A percentile compares a stretch with the other conserved stretches of the same genome.
Evolutionary conservation across 1,139 yeast species (phyloP).

Genomic region (Kurtzmaniella natalensis): DNA sequence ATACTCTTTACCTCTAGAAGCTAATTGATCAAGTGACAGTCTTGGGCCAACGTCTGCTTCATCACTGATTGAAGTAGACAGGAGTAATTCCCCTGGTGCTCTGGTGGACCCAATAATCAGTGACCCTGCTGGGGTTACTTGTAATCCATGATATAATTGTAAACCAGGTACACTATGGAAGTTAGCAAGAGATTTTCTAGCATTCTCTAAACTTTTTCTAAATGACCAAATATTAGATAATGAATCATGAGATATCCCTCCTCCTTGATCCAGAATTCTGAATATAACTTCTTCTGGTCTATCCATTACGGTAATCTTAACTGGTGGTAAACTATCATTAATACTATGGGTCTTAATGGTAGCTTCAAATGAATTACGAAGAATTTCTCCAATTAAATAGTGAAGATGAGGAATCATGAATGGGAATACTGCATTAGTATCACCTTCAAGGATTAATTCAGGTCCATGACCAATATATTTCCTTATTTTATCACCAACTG

Average conservation of each 20-base stretch:
- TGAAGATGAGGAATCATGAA: slow-evolving; percentile 84
- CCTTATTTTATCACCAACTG: slow-evolving; percentile 48
- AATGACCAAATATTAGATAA: slow-evolving; percentile 78
- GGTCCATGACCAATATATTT: slow-evolving; percentile 58
- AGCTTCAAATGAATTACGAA: slow-evolving; percentile 82
- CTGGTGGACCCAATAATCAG: slow-evolving; percentile 24
- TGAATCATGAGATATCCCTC: slow-evolving; percentile 65
- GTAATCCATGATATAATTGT: slow-evolving; percentile 36
- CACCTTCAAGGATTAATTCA: slow-evolving; percentile 68
- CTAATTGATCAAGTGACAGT: slow-evolving; percentile 25
- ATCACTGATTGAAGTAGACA: slow-evolving; percentile 37
- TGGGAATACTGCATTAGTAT: slow-evolving; percentile 58
- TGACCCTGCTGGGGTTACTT: slow-evolving; percentile 38
- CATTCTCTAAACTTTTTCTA: slow-evolving; percentile 59
- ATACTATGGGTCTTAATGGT: slow-evolving; percentile 48
- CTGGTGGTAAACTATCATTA: slow-evolving; percentile 51
- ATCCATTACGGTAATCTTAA: slow-evolving; percentile 65
- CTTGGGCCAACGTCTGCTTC: slow-evolving; percentile 2
- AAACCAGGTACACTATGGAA: slow-evolving; percentile 68
- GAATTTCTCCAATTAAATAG: slow-evolving; percentile 78
- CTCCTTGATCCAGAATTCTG: slow-evolving; percentile 85
- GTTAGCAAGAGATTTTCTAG: slow-evolving; percentile 53
- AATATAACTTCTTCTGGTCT: slow-evolving; percentile 65
- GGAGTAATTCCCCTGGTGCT: slow-evolving; percentile 17
- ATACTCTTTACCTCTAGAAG: slow-evolving; percentile 67